These are phyloP conservation scores for Mallotus nudiflorus DNA, from an alignment of 345 rosid genomes.

Conservation along the genomic window DNA sequence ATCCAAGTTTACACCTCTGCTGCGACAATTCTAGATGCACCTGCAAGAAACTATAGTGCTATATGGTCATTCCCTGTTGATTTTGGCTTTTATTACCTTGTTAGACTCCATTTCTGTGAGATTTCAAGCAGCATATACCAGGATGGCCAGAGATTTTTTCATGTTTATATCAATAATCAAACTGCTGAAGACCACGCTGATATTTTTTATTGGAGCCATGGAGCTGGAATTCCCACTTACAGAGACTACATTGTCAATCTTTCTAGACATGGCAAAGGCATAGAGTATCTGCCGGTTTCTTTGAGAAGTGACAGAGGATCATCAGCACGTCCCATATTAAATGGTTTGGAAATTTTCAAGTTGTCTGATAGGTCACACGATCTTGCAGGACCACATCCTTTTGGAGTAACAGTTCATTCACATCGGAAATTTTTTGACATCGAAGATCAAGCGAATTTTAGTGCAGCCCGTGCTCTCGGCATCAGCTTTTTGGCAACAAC, in stretches of 20 bases:
- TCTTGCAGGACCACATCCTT: slow-evolving; percentile 8
- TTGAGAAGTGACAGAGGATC: not conserved
- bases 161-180: slow-evolving; percentile 27
- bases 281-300: not conserved
- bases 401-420: slow-evolving; percentile 1
- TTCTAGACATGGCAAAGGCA: not conserved
- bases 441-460: not conserved
- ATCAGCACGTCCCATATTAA: not conserved
- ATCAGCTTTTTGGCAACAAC: not conserved
- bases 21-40: slow-evolving; percentile 6
- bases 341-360: slow-evolving; percentile 11
- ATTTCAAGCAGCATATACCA: not conserved
- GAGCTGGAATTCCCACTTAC: slow-evolving; percentile 18
- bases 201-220: slow-evolving; percentile 21
- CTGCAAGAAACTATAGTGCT: slow-evolving; percentile 27
- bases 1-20: slow-evolving; percentile 4
- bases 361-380: slow-evolving; percentile 1
- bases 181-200: slow-evolving; percentile 21
- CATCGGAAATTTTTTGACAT: not conserved
- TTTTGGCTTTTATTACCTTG: slow-evolving; percentile 28
- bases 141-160: slow-evolving; percentile 23
- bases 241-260: slow-evolving; percentile 19
- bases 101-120: slow-evolving; percentile 41
- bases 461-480: not conserved
- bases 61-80: slow-evolving; percentile 16